Conservation (phyloP, 2,329 filamentous ascomycete species). For the Cercospora citrullina region DNA sequence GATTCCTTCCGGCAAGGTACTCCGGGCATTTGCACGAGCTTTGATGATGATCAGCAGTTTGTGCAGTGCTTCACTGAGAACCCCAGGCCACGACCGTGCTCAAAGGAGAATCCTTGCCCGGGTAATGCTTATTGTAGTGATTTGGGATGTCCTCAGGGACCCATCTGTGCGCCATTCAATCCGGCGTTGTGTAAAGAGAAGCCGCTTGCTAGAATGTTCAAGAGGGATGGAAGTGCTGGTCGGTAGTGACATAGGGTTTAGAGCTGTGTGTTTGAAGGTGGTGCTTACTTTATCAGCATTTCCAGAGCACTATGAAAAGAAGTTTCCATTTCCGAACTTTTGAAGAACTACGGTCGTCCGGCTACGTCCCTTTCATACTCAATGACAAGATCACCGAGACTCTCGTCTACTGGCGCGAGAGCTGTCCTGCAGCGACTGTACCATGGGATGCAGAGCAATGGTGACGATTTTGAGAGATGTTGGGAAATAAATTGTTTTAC, state of each 20-base stretch:
- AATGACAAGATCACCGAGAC: too few species aligned
- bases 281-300: background rate
- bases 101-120: background rate
- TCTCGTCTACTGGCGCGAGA: too few species aligned
- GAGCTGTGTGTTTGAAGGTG: background rate
- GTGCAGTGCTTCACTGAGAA: background rate
- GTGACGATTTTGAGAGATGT: too few species aligned
- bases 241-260: background rate
- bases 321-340: background rate
- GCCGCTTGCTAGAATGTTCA: background rate
- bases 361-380: background rate
- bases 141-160: background rate
- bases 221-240: background rate
- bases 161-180: background rate
- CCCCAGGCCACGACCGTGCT: background rate
- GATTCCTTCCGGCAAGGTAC: background rate
- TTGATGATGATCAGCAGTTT: background rate
- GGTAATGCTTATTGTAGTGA: background rate
- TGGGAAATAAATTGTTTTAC: too few species aligned
- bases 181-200: background rate
- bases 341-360: background rate
- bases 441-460: too few species aligned
- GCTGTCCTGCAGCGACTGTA: too few species aligned
- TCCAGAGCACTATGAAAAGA: background rate
- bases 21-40: background rate